These are phyloP conservation scores for Phyllosticta citribraziliensis DNA, from an alignment of 2,329 filamentous ascomycete genomes.

Conservation along the genomic window DNA sequence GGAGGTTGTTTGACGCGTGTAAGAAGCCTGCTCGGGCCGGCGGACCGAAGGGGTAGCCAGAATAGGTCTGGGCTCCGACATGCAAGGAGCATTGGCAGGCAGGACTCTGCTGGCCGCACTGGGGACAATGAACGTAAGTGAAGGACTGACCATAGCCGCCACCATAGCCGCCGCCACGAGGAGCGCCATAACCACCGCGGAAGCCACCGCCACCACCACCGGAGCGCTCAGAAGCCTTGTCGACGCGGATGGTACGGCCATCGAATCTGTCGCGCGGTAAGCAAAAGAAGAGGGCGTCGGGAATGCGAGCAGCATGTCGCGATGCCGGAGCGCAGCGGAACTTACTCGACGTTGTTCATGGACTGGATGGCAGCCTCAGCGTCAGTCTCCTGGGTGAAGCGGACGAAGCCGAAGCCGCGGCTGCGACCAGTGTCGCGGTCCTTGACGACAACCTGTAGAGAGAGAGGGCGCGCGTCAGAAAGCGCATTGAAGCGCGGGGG, in stretches of 20 bases:
- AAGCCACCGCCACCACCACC: constrained; percentile 37
- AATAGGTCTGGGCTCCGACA: not conserved
- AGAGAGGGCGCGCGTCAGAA: constrained; percentile 1
- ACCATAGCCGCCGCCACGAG: constrained; percentile 18
- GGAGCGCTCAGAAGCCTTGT: constrained; percentile 78
- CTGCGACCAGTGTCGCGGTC: constrained; percentile 94
- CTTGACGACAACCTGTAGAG: constrained; percentile 79
- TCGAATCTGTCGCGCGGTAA: constrained; percentile 58
- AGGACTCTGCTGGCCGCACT: not conserved
- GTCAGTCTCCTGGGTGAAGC: constrained; percentile 67
- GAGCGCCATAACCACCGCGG: constrained; percentile 21
- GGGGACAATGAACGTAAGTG: not conserved
- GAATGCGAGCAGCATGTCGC: not conserved
- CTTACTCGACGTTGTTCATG: constrained; percentile 90
- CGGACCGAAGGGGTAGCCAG: constrained; percentile 10
- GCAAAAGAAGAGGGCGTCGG: not conserved
- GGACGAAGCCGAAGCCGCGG: constrained; percentile 94
- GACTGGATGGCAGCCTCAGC: constrained; percentile 64
- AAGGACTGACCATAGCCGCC: constrained; percentile 19
- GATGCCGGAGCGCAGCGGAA: constrained; percentile 5
- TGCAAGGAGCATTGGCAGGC: not conserved
- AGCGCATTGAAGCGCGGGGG: not conserved
- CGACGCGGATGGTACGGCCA: constrained; percentile 86
- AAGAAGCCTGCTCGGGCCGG: not conserved
- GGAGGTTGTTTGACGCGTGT: not conserved